Evolutionary conservation across 768 basidiomycete species (phyloP), one percentile per base, ranked within the genome.

Genomic region (Termitomyces sp.): DNA sequence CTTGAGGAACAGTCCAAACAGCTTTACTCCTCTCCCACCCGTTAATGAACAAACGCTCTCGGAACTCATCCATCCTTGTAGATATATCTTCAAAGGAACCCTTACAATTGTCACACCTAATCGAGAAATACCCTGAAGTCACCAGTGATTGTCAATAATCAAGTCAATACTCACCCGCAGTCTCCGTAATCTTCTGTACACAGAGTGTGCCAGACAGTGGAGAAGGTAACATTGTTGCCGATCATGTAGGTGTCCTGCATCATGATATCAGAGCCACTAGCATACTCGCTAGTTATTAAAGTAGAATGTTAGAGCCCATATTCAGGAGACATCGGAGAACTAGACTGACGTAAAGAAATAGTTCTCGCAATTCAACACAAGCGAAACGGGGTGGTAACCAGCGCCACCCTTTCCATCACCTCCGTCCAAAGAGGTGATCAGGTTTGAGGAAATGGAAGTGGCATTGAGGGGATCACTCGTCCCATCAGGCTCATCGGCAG

Each of bases 1-100:
- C 89, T 69, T 92, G 90, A 0, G 89, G 87, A 1, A 92, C 90
- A 2, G 85, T 83, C 91, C 90, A 92, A 0, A 90, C 77, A 1
- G 86, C 80, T 66, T 88, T 85, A 5, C 78, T 82, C 11, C 82
- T 73, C 60, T 85, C 84, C 84, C 87, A 87, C 2, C 86, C 87
- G 59, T 86, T 80, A 47, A 81, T 75, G 58, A 82, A 79, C 16
- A 86, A 63, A 21, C 88, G 76, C 48, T 83, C 72, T 47, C 71
- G 71, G 70, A 86, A 90, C 57, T 85, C 78, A 49, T 88, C 83
- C 75, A 90, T 82, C 32, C 89, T 76, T 0, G 74, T 76, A 11
- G 83, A 80, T 52, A 91, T 84, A 64, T 92, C 89, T 58, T 84
- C 80, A 62, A 89, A 87, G n/a, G 69, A 72, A 2, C 87, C 88